These are phyloP conservation scores for Entomortierella parvispora DNA, from an alignment of 192 early-diverging fungal genomes.

Conservation along the genomic window DNA sequence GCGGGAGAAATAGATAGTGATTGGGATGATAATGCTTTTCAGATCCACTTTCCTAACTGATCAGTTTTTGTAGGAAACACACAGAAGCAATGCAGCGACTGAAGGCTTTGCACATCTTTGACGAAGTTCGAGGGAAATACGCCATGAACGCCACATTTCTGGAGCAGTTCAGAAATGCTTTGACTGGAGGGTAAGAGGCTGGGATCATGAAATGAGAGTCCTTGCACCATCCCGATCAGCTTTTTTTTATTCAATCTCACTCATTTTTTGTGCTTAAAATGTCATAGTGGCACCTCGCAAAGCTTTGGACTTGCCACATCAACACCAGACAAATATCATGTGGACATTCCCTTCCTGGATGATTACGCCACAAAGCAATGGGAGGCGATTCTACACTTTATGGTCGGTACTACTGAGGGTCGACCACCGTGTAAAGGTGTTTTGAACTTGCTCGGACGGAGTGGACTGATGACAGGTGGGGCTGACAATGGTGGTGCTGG, in stretches of 20 bases:
- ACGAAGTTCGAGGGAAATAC: slow-evolving; percentile 56
- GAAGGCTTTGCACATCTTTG: slow-evolving; percentile 75
- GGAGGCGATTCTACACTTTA: slow-evolving; percentile 93
- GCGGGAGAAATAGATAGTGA: slow-evolving; percentile 9
- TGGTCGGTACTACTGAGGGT: slow-evolving; percentile 85
- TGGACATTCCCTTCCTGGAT: slow-evolving; percentile 80
- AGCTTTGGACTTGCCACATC: slow-evolving; percentile 85
- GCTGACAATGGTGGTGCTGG: slow-evolving; percentile 1
- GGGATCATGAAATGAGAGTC: neutral
- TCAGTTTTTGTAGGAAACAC: slow-evolving; percentile 66
- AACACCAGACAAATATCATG: slow-evolving; percentile 66
- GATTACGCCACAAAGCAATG: slow-evolving; percentile 84
- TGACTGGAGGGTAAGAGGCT: slow-evolving; percentile 81
- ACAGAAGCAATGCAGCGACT: slow-evolving; percentile 75
- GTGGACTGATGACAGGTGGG: slow-evolving; percentile 77
- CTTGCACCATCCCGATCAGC: neutral
- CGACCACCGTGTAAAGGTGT: slow-evolving; percentile 75
- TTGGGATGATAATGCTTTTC: too few species aligned
- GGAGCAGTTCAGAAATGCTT: slow-evolving; percentile 72
- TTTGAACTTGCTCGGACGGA: slow-evolving; percentile 75
- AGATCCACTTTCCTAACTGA: too few species aligned
- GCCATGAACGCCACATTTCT: slow-evolving; percentile 76
- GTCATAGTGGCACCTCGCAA: slow-evolving; percentile 77
- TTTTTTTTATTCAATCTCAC: neutral
- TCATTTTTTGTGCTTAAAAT: neutral